Conservation (phyloP, 2,329 filamentous ascomycete species). For the Diaporthe sp. region DNA sequence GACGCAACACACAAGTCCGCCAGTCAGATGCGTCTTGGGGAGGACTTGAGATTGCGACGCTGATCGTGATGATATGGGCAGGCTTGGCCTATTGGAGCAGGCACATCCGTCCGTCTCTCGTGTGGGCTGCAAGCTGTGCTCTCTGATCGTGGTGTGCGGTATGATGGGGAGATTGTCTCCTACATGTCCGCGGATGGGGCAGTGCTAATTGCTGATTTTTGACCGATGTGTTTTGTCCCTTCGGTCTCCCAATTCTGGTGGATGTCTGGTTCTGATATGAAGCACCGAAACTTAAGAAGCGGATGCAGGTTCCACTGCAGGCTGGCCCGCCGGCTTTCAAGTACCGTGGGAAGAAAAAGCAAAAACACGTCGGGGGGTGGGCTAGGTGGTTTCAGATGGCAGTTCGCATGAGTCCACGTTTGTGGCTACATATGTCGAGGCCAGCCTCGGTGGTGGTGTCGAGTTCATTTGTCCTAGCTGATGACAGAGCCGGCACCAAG, state of each 20-base stretch:
- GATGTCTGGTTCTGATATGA: conserved; percentile 8
- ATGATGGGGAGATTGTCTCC: not conserved
- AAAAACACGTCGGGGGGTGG: not conserved
- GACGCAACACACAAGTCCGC: not conserved
- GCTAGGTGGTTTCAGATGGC: conserved; percentile 17
- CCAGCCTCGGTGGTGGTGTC: conserved; percentile 5
- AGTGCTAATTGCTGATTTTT: not conserved
- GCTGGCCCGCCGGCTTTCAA: not conserved
- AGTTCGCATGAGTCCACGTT: conserved; percentile 21
- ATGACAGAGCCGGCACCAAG: conserved; percentile 10
- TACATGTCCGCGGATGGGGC: not conserved
- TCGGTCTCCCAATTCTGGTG: not conserved
- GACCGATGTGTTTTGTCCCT: not conserved
- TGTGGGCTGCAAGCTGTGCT: not conserved
- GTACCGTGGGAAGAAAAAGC: conserved; percentile 9
- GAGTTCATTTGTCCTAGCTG: conserved; percentile 15
- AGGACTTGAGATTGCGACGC: conserved; percentile 9
- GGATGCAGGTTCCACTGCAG: conserved; percentile 27
- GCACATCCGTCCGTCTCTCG: not conserved
- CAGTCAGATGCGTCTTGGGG: conserved; percentile 2
- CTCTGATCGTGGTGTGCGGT: not conserved
- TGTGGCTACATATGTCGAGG: conserved; percentile 25
- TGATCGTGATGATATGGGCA: conserved; percentile 6
- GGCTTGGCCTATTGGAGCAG: not conserved
- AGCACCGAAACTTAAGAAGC: not conserved